A percentile compares a stretch with the other conserved stretches of the same genome.
phyloP scores from a whole-genome alignment of 768 basidiomycete genomes.

The Lactarius hatsudake region DNA sequence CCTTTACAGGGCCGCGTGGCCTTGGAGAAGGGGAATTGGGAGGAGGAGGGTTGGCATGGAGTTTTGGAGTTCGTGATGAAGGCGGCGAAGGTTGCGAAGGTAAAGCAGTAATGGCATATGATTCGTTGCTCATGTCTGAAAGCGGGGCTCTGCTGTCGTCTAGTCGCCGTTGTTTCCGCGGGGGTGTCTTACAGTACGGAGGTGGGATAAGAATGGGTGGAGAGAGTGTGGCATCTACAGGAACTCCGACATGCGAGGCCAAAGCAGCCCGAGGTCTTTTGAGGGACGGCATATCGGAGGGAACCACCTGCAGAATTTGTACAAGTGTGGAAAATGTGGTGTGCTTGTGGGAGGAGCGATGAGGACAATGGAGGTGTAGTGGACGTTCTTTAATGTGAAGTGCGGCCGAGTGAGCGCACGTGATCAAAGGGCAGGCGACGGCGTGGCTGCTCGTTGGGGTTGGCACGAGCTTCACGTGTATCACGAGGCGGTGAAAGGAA shows the following conservation, averaged over 20 bases:
- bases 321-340: slow-evolving; percentile 24
- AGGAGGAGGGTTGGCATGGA: slow-evolving; percentile 5
- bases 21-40: slow-evolving; percentile 1
- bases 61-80: slow-evolving; percentile 1
- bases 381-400: slow-evolving; percentile 27
- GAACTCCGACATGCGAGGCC: slow-evolving; percentile 10
- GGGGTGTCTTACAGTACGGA: slow-evolving; percentile 19
- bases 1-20: slow-evolving; percentile 7
- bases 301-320: slow-evolving; percentile 11
- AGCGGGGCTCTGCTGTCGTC: slow-evolving; percentile 19
- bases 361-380: slow-evolving; percentile 21
- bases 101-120: not conserved
- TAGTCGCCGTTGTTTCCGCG: slow-evolving; percentile 21
- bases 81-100: slow-evolving; percentile 10
- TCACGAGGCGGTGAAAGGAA: slow-evolving; percentile 22
- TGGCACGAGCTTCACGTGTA: slow-evolving; percentile 20
- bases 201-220: slow-evolving; percentile 15
- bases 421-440: slow-evolving; percentile 23
- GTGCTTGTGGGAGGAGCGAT: slow-evolving; percentile 23
- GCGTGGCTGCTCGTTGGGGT: slow-evolving; percentile 21
- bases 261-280: slow-evolving; percentile 21
- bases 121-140: slow-evolving; percentile 24
- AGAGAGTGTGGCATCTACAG: slow-evolving; percentile 18
- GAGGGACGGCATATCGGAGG: slow-evolving; percentile 20
- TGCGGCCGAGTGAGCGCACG: slow-evolving; percentile 17